Evolutionary conservation across 1,284 basidiomycete species (phyloP).

Genomic region (Amylostereum areolatum): DNA sequence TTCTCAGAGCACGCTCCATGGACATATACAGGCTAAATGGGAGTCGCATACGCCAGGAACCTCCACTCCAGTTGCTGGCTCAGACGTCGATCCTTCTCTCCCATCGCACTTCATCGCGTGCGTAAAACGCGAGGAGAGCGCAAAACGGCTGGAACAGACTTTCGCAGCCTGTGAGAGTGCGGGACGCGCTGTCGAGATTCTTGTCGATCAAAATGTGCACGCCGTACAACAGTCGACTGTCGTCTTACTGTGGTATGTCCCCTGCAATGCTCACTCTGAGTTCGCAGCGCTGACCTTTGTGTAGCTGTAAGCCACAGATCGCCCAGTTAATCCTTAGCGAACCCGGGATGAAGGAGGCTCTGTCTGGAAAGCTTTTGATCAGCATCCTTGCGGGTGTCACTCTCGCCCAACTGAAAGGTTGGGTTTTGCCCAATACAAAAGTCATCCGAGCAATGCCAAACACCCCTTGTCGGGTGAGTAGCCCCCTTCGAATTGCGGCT

Average conservation of each 20-base stretch:
- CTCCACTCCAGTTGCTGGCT: conserved; percentile 58
- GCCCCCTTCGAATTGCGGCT: not conserved
- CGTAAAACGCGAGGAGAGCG: conserved; percentile 78
- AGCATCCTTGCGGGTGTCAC: conserved; percentile 97
- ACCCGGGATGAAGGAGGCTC: conserved; percentile 80
- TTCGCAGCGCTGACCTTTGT: not conserved
- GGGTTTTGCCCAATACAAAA: conserved; percentile 74
- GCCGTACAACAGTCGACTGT: conserved; percentile 79
- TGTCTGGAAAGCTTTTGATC: conserved; percentile 88
- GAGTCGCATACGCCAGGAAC: conserved; percentile 84
- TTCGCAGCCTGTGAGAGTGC: conserved; percentile 53
- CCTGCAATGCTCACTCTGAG: not conserved
- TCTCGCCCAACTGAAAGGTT: conserved; percentile 72
- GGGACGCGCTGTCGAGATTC: conserved; percentile 64
- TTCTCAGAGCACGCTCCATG: conserved; percentile 30
- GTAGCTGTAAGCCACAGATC: conserved; percentile 91
- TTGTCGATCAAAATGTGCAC: conserved; percentile 65
- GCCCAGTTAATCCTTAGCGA: conserved; percentile 73
- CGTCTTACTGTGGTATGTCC: conserved; percentile 76
- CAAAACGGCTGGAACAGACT: conserved; percentile 57
- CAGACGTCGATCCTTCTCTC: conserved; percentile 53
- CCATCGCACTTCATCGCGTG: conserved; percentile 88
- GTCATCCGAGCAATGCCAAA: conserved; percentile 99
- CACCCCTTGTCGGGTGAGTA: conserved; percentile 86
- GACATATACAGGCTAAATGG: conserved; percentile 46